Conservation (phyloP, 2,329 filamentous ascomycete genomes). For the Ceratocystis albifundus region DNA sequence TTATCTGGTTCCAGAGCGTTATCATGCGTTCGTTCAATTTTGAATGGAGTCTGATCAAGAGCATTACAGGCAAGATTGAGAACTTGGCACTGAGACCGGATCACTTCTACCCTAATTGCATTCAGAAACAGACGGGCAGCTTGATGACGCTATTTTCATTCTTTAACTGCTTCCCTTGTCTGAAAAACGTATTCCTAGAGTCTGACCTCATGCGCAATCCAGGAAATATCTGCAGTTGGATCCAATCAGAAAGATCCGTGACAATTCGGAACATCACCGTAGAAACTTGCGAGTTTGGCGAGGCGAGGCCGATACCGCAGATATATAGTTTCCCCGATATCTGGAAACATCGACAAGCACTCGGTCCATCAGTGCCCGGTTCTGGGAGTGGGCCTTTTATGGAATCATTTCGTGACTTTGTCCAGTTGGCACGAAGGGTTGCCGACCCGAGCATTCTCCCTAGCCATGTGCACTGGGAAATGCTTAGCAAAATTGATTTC, state of each 20-base stretch:
- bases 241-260: slow-evolving; percentile 15
- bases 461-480: background rate
- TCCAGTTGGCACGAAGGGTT: background rate
- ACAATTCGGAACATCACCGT: slow-evolving; percentile 14
- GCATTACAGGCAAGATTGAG: slow-evolving; percentile 11
- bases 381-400: slow-evolving; percentile 10
- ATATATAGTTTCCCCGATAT: slow-evolving; percentile 13
- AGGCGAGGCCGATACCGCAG: background rate
- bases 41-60: background rate
- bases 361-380: background rate
- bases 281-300: no score
- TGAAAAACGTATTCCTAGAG: slow-evolving; percentile 19
- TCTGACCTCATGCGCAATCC: background rate
- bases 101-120: background rate
- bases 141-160: slow-evolving; percentile 8
- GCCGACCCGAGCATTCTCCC: background rate
- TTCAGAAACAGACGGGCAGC: background rate
- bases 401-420: background rate
- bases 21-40: no score
- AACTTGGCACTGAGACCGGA: slow-evolving; percentile 13
- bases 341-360: background rate
- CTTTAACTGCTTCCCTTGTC: slow-evolving; percentile 11
- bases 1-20: slow-evolving; percentile 14
- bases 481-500: slow-evolving; percentile 11
- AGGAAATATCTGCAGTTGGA: slow-evolving; percentile 7